Evolutionary conservation across 1,284 basidiomycete species (phyloP).

Genomic region (Ceratobasidium sp.): DNA sequence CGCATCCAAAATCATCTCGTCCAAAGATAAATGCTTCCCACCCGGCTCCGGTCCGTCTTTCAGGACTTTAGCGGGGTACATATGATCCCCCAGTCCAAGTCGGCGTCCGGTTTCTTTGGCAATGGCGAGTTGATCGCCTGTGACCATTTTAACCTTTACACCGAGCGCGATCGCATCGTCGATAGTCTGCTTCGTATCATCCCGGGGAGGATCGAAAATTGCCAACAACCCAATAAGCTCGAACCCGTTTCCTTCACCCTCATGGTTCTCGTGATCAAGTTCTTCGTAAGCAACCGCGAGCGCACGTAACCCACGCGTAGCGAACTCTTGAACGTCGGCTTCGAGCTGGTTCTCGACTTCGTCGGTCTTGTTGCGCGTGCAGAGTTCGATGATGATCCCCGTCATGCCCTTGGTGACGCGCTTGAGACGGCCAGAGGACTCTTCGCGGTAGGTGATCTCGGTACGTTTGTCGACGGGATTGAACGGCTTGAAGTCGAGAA

Average conservation of each 20-base stretch:
- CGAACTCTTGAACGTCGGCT: slow-evolving; percentile 96
- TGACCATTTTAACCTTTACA: slow-evolving; percentile 99
- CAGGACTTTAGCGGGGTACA: slow-evolving; percentile 96
- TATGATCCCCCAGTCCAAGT: slow-evolving; percentile 95
- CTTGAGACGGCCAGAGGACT: slow-evolving; percentile 93
- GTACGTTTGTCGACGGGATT: slow-evolving; percentile 99
- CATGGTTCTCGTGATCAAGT: slow-evolving; percentile 82
- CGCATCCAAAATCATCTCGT: slow-evolving; percentile 94
- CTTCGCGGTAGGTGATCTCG: slow-evolving; percentile 97
- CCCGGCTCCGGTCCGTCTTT: slow-evolving; percentile 89
- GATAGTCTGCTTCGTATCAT: slow-evolving; percentile 99
- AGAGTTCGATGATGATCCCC: slow-evolving; percentile 94
- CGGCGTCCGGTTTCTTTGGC: slow-evolving; percentile 99
- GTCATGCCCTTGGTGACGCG: slow-evolving; percentile 99
- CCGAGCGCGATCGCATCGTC: slow-evolving; percentile 96
- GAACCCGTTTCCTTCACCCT: slow-evolving; percentile 93
- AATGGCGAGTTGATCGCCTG: slow-evolving; percentile 98
- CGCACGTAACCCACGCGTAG: slow-evolving; percentile 95
- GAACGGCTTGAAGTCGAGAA: slow-evolving; percentile 99
- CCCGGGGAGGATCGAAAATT: slow-evolving; percentile 98
- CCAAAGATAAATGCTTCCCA: slow-evolving; percentile 81
- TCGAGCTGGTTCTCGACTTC: slow-evolving; percentile 93
- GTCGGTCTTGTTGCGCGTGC: slow-evolving; percentile 95
- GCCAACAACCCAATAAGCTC: slow-evolving; percentile 97
- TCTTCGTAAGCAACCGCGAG: slow-evolving; percentile 98